These are phyloP conservation scores for Russula foetens DNA, from an alignment of 768 basidiomycete species.

Conservation along the genomic window DNA sequence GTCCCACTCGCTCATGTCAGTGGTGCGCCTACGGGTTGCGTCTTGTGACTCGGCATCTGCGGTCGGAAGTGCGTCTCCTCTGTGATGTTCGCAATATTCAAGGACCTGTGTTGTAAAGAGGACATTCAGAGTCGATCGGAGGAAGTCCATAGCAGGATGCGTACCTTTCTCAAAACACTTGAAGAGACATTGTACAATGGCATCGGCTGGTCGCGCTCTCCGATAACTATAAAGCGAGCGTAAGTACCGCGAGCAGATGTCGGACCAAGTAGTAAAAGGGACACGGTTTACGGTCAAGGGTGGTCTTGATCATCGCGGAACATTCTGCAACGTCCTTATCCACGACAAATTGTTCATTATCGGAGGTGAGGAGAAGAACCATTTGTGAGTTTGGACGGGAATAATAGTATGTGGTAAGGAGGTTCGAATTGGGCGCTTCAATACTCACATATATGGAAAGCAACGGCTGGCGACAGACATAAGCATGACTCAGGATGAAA, in stretches of 20 bases:
- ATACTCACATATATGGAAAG: too few relatives aligned
- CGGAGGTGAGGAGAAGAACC: conserved; percentile 88
- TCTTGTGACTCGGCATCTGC: conserved; percentile 78
- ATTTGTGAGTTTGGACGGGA: conserved; percentile 40
- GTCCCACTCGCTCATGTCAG: too few relatives aligned
- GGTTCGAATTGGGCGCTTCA: too few relatives aligned
- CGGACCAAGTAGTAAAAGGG: background rate
- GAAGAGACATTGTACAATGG: conserved; percentile 95
- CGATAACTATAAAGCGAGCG: conserved; percentile 55
- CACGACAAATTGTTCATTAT: too few relatives aligned
- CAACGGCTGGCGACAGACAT: too few relatives aligned
- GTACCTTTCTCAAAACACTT: conserved; percentile 85
- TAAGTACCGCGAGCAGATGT: background rate
- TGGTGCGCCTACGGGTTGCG: conserved; percentile 91
- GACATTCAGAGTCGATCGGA: background rate
- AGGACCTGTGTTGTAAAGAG: conserved; percentile 66
- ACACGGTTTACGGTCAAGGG: conserved; percentile 77
- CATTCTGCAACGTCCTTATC: too few relatives aligned
- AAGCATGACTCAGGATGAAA: too few relatives aligned
- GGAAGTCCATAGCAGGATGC: conserved; percentile 9
- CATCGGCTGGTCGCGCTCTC: conserved; percentile 90
- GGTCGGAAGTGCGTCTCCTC: conserved; percentile 83
- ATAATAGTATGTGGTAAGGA: background rate
- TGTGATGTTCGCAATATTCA: too few relatives aligned
- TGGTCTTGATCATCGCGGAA: conserved; percentile 99